Evolutionary conservation across 140 eudicot species (phyloP).

Genomic region (Senecio squalidus): DNA sequence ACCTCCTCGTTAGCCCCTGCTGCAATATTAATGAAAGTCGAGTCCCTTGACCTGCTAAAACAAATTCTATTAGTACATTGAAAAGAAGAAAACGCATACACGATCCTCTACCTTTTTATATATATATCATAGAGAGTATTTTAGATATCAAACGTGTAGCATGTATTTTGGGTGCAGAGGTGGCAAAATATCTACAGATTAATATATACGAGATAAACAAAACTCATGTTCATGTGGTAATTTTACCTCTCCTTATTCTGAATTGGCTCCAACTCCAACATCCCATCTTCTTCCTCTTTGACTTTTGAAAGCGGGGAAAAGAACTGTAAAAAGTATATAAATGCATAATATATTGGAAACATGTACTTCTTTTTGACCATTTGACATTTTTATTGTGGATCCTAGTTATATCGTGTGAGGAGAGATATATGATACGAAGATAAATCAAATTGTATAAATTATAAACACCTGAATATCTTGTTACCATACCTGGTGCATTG

Average conservation of each 20-base stretch:
- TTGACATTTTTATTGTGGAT: background rate
- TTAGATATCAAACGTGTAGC: background rate
- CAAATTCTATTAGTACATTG: background rate
- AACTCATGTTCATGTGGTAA: too few relatives aligned
- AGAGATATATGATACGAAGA: background rate
- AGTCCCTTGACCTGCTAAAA: constrained; percentile 26
- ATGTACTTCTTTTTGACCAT: background rate
- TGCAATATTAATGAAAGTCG: constrained; percentile 67
- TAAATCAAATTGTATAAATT: background rate
- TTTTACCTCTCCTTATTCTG: constrained; percentile 55
- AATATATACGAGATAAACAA: too few relatives aligned
- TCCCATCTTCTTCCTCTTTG: constrained; percentile 73
- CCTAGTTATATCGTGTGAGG: background rate
- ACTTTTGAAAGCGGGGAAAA: constrained; percentile 96
- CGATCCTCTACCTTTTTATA: background rate
- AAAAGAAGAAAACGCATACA: background rate
- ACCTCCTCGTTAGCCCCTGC: constrained; percentile 99
- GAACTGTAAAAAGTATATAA: constrained; percentile 47
- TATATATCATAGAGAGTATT: background rate
- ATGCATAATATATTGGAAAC: constrained; percentile 8
- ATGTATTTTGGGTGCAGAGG: too few relatives aligned
- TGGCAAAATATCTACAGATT: too few relatives aligned
- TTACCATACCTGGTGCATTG: constrained; percentile 91
- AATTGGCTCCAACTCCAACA: constrained; percentile 42
- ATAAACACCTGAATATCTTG: background rate